Evolutionary conservation across 441 rosid genomes (phyloP), one percentile per base, ranked within the genome.

Genomic region (Euphorbia celastroides): DNA sequence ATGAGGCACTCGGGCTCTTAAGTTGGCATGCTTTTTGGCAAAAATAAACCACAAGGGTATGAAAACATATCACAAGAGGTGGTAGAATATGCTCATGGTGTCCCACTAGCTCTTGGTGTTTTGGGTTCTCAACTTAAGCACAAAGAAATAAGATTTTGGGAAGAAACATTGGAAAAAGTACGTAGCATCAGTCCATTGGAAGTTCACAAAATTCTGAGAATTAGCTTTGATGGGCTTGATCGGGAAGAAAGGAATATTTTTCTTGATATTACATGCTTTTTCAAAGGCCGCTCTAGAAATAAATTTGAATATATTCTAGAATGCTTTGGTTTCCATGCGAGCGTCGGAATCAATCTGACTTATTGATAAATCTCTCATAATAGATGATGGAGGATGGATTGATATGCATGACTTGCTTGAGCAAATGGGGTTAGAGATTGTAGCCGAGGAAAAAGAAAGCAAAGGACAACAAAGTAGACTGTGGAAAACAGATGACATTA

Each of bases 331-430:
- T 57, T 19, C 54, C 7, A 17, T 13, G 54, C 19, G 14, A 51
- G 14, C n/a, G 57, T 0, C 41, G 62, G 64, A 44, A 42, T 67
- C n/a, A 22, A 25, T 2, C 34, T n/a, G 31, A 25, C 70, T 67
- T 1, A 5, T 8, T 41, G 70, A 57, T 36, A 67, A 23, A 34
- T 57, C 54, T 5, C 64, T 67, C 51, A 10, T 67, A 42, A 41
- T 36, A 20, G 9, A 0, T 2, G 3, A 0, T 19, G 13, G 19
- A 38, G 0, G 25, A 11, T 36, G 9, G 78, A 4, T 17, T 48
- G 16, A 57, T 70, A 77, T 84, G 77, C 86, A 14, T 57, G 60
- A 57, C 34, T 57, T 57, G 60, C 34, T 57, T 7, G 9, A 57
- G n/a, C 60, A 57, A 57, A 28, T 57, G 34, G 60, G 34, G 3